Base-by-base conservation (phyloP, 768 basidiomycete species). In the Lentinula boryana region DNA sequence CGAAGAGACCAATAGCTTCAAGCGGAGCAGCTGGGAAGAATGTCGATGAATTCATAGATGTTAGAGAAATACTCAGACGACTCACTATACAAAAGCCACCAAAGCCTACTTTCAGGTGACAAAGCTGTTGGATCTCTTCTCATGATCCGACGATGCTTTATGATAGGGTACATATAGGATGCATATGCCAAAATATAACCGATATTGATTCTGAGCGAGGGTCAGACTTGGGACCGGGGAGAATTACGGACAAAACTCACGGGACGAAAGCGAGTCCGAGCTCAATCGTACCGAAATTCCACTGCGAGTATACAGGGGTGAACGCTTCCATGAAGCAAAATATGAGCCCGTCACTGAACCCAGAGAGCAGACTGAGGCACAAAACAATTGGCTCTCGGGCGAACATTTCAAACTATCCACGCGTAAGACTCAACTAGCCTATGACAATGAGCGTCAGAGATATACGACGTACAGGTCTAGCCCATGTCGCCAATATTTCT, bases 1-100 rank as follows among this genome's bases (percentile, higher is more conserved):
- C 76, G 68, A 84, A 76, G 68, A 80, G 78, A 23, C 76, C 78
- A 2, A 63, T 61, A 1, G 80, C 79, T 54, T 78, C 74, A 23
- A 75, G 59, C 51, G 78, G 41, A 0, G 72, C 73, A 2, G 76
- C 76, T 23, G 40, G 38, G 27, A 56, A 58, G 35, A 36, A 52
- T 50, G 46, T 33, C 41, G 33, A 44, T 53, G 33, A 58, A 12
- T 33, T 32, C 7, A 49, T 35, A 44, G 36, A 21, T n/a, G 35
- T 13, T 5, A 44, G 38, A 48, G 21, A 56, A 9, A 49, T 15
- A 7, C 56, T 21, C 8, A 57, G 4, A 16, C 16, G 27, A 15
- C 56, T 57, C 56, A 57, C 56, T 57, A 5, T 8, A 57, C 23
- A 57, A 44, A n/a, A 57, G 44, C 56, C 56, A 57, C 56, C 56